Percentiles rank a stretch among this genome's conserved stretches.
Evolutionary conservation across 2,329 filamentous ascomycete species (phyloP).

Genomic region (Coniochaeta sp.): DNA sequence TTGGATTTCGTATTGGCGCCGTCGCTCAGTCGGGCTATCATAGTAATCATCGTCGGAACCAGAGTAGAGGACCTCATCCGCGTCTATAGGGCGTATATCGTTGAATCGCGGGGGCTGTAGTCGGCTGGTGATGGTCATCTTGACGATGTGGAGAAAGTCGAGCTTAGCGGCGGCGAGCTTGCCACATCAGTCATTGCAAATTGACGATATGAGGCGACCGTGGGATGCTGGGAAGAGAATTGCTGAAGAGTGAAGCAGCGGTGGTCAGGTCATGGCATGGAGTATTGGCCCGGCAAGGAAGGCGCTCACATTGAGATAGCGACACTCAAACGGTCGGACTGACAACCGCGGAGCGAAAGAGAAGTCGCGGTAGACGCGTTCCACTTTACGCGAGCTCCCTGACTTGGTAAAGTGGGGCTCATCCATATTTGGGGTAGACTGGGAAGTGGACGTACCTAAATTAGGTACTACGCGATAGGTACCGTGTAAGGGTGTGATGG

Average conservation of each 20-base stretch:
- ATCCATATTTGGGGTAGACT: background rate
- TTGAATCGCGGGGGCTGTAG: constrained; percentile 13
- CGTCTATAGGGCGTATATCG: constrained; percentile 31
- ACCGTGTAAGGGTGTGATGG: background rate
- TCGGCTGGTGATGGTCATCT: background rate
- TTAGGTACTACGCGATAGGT: too few relatives aligned
- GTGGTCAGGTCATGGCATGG: background rate
- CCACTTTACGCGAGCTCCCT: constrained; percentile 3
- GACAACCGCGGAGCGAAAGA: background rate
- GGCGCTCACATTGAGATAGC: background rate
- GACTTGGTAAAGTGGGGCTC: background rate
- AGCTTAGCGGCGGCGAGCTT: background rate
- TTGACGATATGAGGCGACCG: too few relatives aligned
- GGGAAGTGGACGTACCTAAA: too few relatives aligned
- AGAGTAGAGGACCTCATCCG: constrained; percentile 42
- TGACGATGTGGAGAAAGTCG: background rate
- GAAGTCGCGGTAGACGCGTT: constrained; percentile 2
- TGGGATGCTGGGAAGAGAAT: too few relatives aligned
- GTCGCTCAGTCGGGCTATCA: constrained; percentile 34
- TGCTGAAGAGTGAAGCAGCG: too few relatives aligned
- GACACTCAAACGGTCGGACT: background rate
- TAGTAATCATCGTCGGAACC: constrained; percentile 53
- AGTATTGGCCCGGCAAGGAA: background rate
- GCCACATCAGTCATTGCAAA: background rate
- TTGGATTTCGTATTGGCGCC: constrained; percentile 49